Evolutionary conservation across 1,284 basidiomycete species (phyloP).

Genomic region (Tylopilus sp.): DNA sequence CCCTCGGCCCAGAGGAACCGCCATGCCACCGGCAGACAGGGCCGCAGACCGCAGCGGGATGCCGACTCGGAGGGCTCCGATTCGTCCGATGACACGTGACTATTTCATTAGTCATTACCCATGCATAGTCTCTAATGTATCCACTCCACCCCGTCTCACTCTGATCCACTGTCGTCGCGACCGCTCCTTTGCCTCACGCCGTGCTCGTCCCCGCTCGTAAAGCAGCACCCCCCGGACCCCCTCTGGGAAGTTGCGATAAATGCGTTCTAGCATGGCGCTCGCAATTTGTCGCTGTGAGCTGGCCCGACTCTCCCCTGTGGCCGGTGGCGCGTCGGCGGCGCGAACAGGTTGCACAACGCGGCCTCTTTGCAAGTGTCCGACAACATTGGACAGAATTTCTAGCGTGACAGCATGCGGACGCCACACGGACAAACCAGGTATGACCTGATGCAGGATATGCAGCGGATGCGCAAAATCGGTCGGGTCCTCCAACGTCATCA

Average conservation of each 20-base stretch:
- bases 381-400: conserved; percentile 42
- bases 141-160: conserved; percentile 17
- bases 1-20: conserved; percentile 56
- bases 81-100: conserved; percentile 41
- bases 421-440: conserved; percentile 65
- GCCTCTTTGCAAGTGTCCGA: conserved; percentile 51
- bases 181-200: conserved; percentile 22
- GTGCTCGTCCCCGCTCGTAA: conserved; percentile 36
- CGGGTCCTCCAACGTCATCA: conserved; percentile 19
- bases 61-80: conserved; percentile 50
- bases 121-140: conserved; percentile 31
- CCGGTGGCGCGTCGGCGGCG: conserved; percentile 19
- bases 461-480: conserved; percentile 54
- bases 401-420: conserved; percentile 53
- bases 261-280: conserved; percentile 38
- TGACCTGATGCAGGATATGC: conserved; percentile 56
- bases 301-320: conserved; percentile 11
- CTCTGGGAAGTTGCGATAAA: conserved; percentile 49
- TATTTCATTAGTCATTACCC: conserved; percentile 21
- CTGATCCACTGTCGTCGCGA: conserved; percentile 20
- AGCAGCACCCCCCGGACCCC: conserved; percentile 43
- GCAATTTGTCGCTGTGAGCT: conserved; percentile 34
- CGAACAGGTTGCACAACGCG: conserved; percentile 43
- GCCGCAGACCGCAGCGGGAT: conserved; percentile 47
- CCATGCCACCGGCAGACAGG: conserved; percentile 54